phyloP scores from a whole-genome alignment of 2,329 filamentous ascomycete genomes.

The Coniosporium tulheliwenetii region DNA sequence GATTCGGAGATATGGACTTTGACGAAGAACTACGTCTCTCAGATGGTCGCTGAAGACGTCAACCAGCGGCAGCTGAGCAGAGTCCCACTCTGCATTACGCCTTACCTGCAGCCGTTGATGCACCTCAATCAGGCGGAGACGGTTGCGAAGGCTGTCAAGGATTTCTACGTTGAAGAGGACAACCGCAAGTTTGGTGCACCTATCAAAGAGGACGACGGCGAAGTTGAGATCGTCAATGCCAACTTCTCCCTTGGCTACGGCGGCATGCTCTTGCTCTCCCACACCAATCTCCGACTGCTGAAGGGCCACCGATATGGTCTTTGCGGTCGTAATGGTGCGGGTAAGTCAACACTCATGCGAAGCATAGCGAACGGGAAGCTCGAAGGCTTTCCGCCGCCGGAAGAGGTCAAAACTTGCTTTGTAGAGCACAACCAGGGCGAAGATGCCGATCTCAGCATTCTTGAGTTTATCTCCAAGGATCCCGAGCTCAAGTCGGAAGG shows the following conservation, averaged over 20 bases:
- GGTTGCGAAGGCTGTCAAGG: constrained; percentile 58
- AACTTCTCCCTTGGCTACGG: constrained; percentile 96
- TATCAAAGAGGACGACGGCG: constrained; percentile 76
- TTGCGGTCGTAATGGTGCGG: constrained; percentile 90
- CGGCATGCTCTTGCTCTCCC: constrained; percentile 89
- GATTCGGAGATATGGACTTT: constrained; percentile 46
- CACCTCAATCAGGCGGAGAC: constrained; percentile 44
- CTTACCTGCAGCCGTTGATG: constrained; percentile 62
- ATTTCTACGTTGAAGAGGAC: constrained; percentile 70
- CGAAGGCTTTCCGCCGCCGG: constrained; percentile 87
- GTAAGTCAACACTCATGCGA: constrained; percentile 98
- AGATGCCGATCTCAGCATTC: constrained; percentile 88
- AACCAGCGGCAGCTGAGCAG: constrained; percentile 67
- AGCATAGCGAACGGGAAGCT: constrained; percentile 91
- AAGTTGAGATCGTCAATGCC: constrained; percentile 92
- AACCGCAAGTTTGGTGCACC: constrained; percentile 74
- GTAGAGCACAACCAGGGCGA: constrained; percentile 99
- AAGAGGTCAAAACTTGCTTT: constrained; percentile 88
- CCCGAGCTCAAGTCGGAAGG: constrained; percentile 70
- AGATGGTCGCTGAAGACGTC: constrained; percentile 77
- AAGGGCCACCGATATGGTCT: constrained; percentile 97
- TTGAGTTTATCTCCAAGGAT: constrained; percentile 85
- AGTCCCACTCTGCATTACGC: constrained; percentile 50
- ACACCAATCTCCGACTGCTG: constrained; percentile 85
- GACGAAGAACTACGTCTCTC: constrained; percentile 58